Percentiles rank a stretch among this genome's conserved stretches.
Evolutionary conservation across 495 filamentous ascomycete species (phyloP).

Genomic region (Usnea hakonensis): DNA sequence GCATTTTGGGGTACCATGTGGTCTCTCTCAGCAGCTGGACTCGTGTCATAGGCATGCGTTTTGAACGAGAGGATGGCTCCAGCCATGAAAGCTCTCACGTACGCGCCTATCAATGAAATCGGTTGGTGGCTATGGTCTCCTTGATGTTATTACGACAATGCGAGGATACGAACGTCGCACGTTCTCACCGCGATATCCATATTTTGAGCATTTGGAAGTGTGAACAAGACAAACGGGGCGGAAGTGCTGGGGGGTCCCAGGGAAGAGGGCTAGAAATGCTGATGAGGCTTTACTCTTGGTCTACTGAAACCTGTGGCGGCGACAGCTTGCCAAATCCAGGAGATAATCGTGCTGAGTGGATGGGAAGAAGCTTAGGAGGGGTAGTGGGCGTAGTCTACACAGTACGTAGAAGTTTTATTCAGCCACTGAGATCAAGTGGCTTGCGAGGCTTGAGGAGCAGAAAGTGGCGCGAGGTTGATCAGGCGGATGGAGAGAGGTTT

Average conservation of each 20-base stretch:
- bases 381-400: no score
- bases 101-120: constrained; percentile 57
- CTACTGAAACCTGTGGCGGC: no score
- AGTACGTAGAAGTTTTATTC: no score
- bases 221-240: constrained; percentile 65
- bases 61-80: constrained; percentile 53
- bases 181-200: constrained; percentile 56
- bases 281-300: constrained; percentile 27
- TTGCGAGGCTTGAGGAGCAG: no score
- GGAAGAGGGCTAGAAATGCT: constrained; percentile 34
- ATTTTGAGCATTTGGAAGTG: constrained; percentile 71
- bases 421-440: no score
- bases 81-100: constrained; percentile 56
- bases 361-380: no score
- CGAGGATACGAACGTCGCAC: constrained; percentile 52
- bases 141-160: constrained; percentile 37
- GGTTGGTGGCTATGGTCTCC: constrained; percentile 70
- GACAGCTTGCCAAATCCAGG: no score
- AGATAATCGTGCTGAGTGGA: no score
- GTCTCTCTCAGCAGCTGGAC: constrained; percentile 27
- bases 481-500: no score
- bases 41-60: constrained; percentile 9
- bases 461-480: no score
- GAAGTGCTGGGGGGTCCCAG: constrained; percentile 58
- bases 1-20: constrained; percentile 52